phyloP scores from a whole-genome alignment of 2,329 filamentous ascomycete species.

The Phyllosticta paracitricarpa region DNA sequence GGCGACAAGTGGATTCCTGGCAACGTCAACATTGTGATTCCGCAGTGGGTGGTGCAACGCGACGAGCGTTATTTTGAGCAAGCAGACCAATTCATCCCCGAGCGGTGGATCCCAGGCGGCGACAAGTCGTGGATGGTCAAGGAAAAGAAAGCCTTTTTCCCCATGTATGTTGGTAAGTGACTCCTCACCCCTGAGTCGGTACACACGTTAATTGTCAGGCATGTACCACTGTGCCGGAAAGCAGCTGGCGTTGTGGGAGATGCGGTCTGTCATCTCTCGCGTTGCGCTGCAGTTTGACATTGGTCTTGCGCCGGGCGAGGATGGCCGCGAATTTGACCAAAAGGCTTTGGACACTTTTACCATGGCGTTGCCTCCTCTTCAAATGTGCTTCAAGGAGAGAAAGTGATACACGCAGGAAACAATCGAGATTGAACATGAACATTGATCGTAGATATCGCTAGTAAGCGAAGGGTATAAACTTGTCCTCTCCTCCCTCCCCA shows the following conservation, averaged over 20 bases:
- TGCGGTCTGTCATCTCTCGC: constrained; percentile 53
- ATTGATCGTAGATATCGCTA: too few relatives aligned
- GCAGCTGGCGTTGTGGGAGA: constrained; percentile 56
- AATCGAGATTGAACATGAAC: not conserved
- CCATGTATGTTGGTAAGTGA: constrained; percentile 7
- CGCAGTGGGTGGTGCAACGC: constrained; percentile 21
- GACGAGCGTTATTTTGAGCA: constrained; percentile 12
- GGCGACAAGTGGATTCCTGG: constrained; percentile 26
- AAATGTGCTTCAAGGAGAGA: not conserved
- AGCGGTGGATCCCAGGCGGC: constrained; percentile 18
- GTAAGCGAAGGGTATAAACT: too few relatives aligned
- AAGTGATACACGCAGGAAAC: not conserved
- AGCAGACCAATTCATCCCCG: constrained; percentile 22
- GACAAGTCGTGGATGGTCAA: constrained; percentile 23
- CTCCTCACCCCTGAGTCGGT: too few relatives aligned
- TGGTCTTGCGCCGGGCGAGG: constrained; percentile 26
- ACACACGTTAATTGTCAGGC: constrained; percentile 35
- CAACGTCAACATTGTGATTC: constrained; percentile 21
- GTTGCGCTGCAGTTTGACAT: constrained; percentile 54
- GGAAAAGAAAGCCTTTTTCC: constrained; percentile 13
- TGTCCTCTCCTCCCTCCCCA: too few relatives aligned
- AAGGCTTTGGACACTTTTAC: constrained; percentile 26
- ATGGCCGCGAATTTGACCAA: constrained; percentile 22
- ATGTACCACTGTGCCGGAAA: constrained; percentile 65
- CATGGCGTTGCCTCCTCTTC: not conserved